phyloP scores from a whole-genome alignment of 1,139 yeast genomes.

The Trichomonascaceae sp. region DNA sequence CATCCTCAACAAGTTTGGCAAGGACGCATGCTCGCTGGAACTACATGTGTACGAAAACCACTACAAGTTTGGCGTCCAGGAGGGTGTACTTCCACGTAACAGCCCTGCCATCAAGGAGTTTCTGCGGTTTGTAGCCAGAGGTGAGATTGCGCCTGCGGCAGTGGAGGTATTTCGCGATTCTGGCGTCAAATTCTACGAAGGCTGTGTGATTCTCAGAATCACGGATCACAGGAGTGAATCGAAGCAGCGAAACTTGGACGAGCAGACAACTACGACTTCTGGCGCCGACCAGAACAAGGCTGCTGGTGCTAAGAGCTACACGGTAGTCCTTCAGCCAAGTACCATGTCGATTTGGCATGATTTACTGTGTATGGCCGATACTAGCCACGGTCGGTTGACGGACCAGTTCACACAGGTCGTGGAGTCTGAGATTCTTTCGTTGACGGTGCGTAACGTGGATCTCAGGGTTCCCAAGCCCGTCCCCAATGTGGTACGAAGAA shows the following conservation, averaged over 20 bases:
- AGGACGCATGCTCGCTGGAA: slow-evolving; percentile 69
- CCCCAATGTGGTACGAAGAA: background rate
- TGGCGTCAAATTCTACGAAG: slow-evolving; percentile 72
- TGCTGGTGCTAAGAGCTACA: slow-evolving; percentile 32
- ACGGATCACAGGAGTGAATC: slow-evolving; percentile 49
- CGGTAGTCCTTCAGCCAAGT: slow-evolving; percentile 69
- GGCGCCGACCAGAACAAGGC: background rate
- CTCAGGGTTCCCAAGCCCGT: slow-evolving; percentile 37
- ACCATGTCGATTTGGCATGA: slow-evolving; percentile 76
- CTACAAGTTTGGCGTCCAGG: slow-evolving; percentile 65
- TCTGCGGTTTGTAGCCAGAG: slow-evolving; percentile 62
- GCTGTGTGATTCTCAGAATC: slow-evolving; percentile 73
- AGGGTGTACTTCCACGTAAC: slow-evolving; percentile 67
- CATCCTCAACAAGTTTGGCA: slow-evolving; percentile 63
- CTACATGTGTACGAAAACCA: slow-evolving; percentile 87
- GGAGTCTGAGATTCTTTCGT: slow-evolving; percentile 72
- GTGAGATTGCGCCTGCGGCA: slow-evolving; percentile 79
- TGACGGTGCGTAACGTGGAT: slow-evolving; percentile 66
- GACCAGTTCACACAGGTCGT: slow-evolving; percentile 64
- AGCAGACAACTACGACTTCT: background rate
- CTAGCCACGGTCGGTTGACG: slow-evolving; percentile 50
- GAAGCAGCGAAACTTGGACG: background rate
- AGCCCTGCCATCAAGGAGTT: slow-evolving; percentile 67
- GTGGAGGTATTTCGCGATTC: slow-evolving; percentile 83
- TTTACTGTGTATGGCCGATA: slow-evolving; percentile 70